Evolutionary conservation across 2,329 filamentous ascomycete species (phyloP), one percentile per base, ranked within the genome.

Genomic region (Capronia epimyces): DNA sequence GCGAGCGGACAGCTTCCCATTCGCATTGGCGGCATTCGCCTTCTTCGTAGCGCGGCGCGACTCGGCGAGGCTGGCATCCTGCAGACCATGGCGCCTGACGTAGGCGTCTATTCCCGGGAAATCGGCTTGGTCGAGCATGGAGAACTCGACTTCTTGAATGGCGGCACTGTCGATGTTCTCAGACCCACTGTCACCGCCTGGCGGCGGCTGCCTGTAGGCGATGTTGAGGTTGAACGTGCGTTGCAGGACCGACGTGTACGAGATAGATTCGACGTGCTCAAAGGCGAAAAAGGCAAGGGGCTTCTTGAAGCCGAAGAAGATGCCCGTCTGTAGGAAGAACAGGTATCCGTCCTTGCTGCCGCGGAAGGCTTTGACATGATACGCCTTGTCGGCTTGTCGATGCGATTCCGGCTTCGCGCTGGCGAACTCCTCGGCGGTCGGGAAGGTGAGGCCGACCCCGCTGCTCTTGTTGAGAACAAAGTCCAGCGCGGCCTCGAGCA

Each of bases 291-390:
- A 83, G 7, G 77, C 65, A 20, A 84, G 69, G 0, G 81, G 81
- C 61, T 84, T 84, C 62, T 83, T 83, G 71, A 82, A 84, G 34
- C 77, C 81, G 62, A 79, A 84, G 34, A 84, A 65, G 42, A 84
- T 79, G 25, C 81, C 81, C 7, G 72, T 75, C 16, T 76, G 72
- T 9, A 83, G 73, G 64, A 84, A 77, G 69, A 81, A 84, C 12
- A 84, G 71, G 61, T 79, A 84, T 32, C 81, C 80, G 66, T 84
- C 81, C 72, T 84, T 84, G 60, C 78, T 82, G 2, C 81, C 81
- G 34, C 78, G 67, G 64, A 81, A 80, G 10, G 77, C 80, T 61
- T 83, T 83, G 41, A 83, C 78, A 61, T 83, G 80, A 60, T 76
- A 83, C 42, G 78, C 80, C 59, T 79, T 79, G 63, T 83, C 81